phyloP scores from a whole-genome alignment of 345 rosid genomes.

The Ailanthus altissimus region DNA sequence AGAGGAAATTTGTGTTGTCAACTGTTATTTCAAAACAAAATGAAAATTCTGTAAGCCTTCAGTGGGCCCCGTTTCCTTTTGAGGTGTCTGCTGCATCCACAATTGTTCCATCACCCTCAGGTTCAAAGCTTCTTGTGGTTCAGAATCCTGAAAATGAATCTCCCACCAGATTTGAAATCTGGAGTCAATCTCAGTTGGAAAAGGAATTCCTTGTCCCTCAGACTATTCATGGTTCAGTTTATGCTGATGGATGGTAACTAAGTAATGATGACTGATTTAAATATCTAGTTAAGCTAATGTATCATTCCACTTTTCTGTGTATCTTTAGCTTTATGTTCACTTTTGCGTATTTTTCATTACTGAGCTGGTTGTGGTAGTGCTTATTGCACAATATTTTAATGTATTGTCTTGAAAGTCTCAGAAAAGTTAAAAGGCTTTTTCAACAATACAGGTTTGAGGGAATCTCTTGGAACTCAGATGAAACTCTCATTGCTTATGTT shows the following conservation, averaged over 20 bases:
- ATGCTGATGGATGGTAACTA: slow-evolving; percentile 79
- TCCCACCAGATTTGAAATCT: slow-evolving; percentile 80
- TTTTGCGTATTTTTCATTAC: no score
- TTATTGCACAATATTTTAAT: no score
- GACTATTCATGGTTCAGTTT: slow-evolving; percentile 81
- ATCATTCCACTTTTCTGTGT: background rate
- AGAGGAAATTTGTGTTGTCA: slow-evolving; percentile 57
- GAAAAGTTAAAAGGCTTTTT: slow-evolving; percentile 20
- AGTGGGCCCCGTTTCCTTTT: slow-evolving; percentile 83
- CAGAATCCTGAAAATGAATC: slow-evolving; percentile 79
- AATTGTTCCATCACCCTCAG: slow-evolving; percentile 80
- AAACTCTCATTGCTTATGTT: slow-evolving; percentile 72
- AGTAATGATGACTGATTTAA: slow-evolving; percentile 7
- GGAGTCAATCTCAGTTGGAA: slow-evolving; percentile 76
- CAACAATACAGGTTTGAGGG: slow-evolving; percentile 78
- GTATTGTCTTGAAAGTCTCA: slow-evolving; percentile 7
- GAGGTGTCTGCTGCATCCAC: slow-evolving; percentile 76
- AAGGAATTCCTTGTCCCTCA: slow-evolving; percentile 77
- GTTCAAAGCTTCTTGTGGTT: slow-evolving; percentile 72
- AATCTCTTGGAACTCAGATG: slow-evolving; percentile 88
- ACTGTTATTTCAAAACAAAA: slow-evolving; percentile 49
- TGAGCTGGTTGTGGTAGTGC: no score
- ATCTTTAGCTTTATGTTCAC: no score
- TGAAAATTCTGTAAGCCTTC: slow-evolving; percentile 44
- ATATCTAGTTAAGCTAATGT: background rate